Conservation (phyloP, 73 alveolate species). For the Breviolum minutum region DNA sequence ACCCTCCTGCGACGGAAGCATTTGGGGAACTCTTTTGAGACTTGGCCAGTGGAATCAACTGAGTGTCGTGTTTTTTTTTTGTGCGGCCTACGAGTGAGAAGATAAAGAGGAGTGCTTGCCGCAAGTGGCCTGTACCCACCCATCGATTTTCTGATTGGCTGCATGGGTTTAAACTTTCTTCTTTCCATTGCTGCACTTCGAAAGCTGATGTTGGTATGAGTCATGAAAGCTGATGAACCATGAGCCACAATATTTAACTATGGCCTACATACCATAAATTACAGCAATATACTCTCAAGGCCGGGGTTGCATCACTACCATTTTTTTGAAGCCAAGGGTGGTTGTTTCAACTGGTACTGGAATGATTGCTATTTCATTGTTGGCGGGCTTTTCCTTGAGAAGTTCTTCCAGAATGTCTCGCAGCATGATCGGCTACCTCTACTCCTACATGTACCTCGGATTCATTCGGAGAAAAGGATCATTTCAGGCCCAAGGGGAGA, state of each 20-base stretch:
- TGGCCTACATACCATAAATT: too few species aligned
- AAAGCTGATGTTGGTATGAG: too few species aligned
- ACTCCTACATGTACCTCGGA: conserved; percentile 24
- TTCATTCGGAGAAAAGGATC: background rate
- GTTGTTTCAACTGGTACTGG: conserved; percentile 50
- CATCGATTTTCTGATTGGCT: too few species aligned
- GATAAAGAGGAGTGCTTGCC: too few species aligned
- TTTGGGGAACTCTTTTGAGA: conserved; percentile 8
- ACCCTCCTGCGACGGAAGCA: background rate
- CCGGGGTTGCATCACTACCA: too few species aligned
- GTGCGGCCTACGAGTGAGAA: background rate
- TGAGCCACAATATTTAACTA: too few species aligned
- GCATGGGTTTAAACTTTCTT: too few species aligned
- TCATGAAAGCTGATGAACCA: too few species aligned
- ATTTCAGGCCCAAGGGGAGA: background rate
- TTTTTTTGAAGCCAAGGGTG: background rate
- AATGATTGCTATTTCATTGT: conserved; percentile 66
- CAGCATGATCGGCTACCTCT: conserved; percentile 80
- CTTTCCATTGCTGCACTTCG: too few species aligned
- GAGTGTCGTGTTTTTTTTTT: background rate
- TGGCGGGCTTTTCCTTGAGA: conserved; percentile 74
- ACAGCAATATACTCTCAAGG: too few species aligned
- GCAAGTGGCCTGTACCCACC: too few species aligned
- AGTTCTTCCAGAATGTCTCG: conserved; percentile 42
- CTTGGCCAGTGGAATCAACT: background rate